Evolutionary conservation across 257 asterid species (phyloP), one percentile per base, ranked within the genome.

Genomic region (Agastache rugosa): DNA sequence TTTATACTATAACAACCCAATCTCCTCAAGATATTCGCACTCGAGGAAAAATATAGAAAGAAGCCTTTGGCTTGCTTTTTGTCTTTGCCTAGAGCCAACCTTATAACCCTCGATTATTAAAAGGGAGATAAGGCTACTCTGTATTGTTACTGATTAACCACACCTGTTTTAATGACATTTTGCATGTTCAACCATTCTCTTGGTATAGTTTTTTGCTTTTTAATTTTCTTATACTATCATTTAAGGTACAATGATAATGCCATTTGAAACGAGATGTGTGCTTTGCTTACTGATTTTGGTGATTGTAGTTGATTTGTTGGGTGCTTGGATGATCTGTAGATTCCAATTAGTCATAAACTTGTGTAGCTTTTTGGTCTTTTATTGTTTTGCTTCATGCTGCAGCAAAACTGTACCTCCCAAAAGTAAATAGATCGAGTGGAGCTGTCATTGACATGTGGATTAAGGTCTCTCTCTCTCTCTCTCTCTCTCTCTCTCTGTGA

Each of bases 401-500:
- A 95, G 99, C 98, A 9, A 86, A 87, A 81, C 75, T 95, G 62
- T 90, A 95, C 83, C 96, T 95, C 58, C 99, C 99, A 15, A 89
- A 83, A 75, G 93, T 84, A 74, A 75, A 69, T 79, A 88, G 79
- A 81, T 87, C 98, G 47, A 84, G 90, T 73, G 98, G 98, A 81
- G 83, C 96, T 66, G 91, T 71, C 69, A 87, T 76, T 35, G 99
- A 95, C 78, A 86, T 92, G 97, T 95, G 98, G 98, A 85, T 90
- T 73, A 90, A 88, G 99, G 99, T 94, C 77, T 72, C 82, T 71
- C 76, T 75, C 75, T 67, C 80, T 56, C 78, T 58, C 80, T 77
- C 72, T 59, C 67, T 8, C 22, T 11, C 58, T 67, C 10, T 27
- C 9, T 10, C 2, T 75, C 29, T 73, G 37, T 29, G 20, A n/a